These are phyloP conservation scores for Cinchona pubescens DNA, from an alignment of 257 asterid genomes.

Conservation along the genomic window DNA sequence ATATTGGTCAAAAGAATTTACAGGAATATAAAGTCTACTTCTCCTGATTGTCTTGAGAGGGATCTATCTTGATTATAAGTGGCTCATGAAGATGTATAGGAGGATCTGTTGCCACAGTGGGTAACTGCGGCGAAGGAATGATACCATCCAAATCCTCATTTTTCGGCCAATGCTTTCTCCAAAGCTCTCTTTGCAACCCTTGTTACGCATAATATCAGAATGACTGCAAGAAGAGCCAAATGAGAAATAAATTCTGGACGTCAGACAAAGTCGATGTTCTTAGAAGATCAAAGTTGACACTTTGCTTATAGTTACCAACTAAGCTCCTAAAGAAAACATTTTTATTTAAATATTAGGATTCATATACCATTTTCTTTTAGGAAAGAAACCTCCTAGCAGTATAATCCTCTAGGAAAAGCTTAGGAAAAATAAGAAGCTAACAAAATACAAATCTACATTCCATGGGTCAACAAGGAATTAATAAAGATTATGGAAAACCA, in stretches of 20 bases:
- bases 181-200: slow-evolving; percentile 76
- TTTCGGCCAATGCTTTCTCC: slow-evolving; percentile 78
- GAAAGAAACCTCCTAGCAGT: neutral
- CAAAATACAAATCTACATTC: neutral
- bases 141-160: slow-evolving; percentile 48
- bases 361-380: neutral
- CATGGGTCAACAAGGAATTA: neutral
- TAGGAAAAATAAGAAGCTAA: neutral
- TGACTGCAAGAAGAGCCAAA: slow-evolving; percentile 43
- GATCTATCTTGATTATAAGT: slow-evolving; percentile 63
- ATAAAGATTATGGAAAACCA: neutral
- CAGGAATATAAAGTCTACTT: slow-evolving; percentile 39
- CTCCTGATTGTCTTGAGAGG: slow-evolving; percentile 51
- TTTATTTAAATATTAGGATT: neutral
- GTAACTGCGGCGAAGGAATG: slow-evolving; percentile 37
- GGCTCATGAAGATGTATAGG: slow-evolving; percentile 56
- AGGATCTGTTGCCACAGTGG: slow-evolving; percentile 32
- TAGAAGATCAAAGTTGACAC: neutral
- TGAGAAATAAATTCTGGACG: neutral
- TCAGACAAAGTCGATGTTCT: neutral
- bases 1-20: slow-evolving; percentile 42
- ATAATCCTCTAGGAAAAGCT: neutral
- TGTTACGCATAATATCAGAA: slow-evolving; percentile 55
- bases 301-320: neutral
- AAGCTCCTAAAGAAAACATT: neutral